These are phyloP conservation scores for Fallopia convolvulus DNA, from an alignment of 148 eudicot genomes.

Conservation along the genomic window DNA sequence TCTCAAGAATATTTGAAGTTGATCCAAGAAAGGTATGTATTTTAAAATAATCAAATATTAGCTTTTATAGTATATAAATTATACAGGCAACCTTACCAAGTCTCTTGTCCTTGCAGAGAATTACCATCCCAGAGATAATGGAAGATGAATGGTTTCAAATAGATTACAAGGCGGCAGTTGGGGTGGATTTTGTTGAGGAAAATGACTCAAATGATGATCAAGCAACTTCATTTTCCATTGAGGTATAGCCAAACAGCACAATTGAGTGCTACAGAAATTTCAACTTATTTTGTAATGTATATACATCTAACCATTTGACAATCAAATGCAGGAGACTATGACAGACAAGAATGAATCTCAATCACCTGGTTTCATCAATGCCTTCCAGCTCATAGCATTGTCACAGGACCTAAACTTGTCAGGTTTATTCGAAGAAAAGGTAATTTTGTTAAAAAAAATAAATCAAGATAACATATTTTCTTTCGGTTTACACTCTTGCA, in stretches of 20 bases:
- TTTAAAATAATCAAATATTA: not conserved
- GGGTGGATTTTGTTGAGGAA: constrained; percentile 19
- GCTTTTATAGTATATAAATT: not conserved
- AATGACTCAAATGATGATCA: constrained; percentile 20
- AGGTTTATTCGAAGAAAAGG: constrained; percentile 43
- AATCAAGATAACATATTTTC: not conserved
- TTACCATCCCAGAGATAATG: constrained; percentile 35
- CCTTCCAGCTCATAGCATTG: constrained; percentile 52
- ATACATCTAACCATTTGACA: not conserved
- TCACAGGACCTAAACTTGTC: constrained; percentile 47
- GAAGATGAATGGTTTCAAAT: constrained; percentile 46
- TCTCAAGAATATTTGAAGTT: constrained; percentile 33
- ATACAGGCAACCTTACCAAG: not conserved
- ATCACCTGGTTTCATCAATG: constrained; percentile 40
- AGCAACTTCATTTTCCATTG: constrained; percentile 20
- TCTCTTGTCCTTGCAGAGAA: constrained; percentile 30
- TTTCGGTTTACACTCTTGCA: not conserved
- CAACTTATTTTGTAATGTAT: not conserved
- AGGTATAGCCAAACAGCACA: constrained; percentile 20
- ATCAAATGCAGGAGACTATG: constrained; percentile 26
- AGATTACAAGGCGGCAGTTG: constrained; percentile 30
- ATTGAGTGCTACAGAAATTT: not conserved
- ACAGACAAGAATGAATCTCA: constrained; percentile 16
- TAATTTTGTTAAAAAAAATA: constrained; percentile 13
- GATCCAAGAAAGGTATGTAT: constrained; percentile 26